A percentile compares a stretch with the other conserved stretches of the same genome.
These are phyloP conservation scores for Phytophthora boehmeriae DNA, from an alignment of 352 stramenopile species.

Conservation along the genomic window DNA sequence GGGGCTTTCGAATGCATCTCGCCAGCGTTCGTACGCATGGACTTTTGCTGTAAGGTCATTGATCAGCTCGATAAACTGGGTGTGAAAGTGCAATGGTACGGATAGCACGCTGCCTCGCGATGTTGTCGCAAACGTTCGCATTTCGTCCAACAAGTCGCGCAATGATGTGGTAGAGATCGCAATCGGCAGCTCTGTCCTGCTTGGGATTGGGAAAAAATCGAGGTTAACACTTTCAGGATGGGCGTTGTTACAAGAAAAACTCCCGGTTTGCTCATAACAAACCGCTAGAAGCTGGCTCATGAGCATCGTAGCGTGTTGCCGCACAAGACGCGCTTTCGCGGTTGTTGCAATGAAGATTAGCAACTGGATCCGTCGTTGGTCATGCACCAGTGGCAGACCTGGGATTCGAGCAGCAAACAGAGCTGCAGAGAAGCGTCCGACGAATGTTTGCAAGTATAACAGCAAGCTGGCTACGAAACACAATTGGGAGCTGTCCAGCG, in stretches of 20 bases:
- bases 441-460: slow-evolving; percentile 51
- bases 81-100: slow-evolving; percentile 41
- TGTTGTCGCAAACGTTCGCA: slow-evolving; percentile 39
- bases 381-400: slow-evolving; percentile 54
- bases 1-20: slow-evolving; percentile 32
- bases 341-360: slow-evolving; percentile 56
- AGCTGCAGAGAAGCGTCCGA: slow-evolving; percentile 54
- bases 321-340: slow-evolving; percentile 32
- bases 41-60: slow-evolving; percentile 60
- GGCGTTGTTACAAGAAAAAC: slow-evolving; percentile 61
- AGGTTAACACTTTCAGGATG: slow-evolving; percentile 53
- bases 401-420: slow-evolving; percentile 60
- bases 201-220: slow-evolving; percentile 44
- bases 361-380: slow-evolving; percentile 52
- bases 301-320: slow-evolving; percentile 45
- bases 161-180: slow-evolving; percentile 34
- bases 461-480: slow-evolving; percentile 61
- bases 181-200: not conserved
- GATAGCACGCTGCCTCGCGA: slow-evolving; percentile 14
- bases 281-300: slow-evolving; percentile 50
- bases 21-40: slow-evolving; percentile 65
- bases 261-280: slow-evolving; percentile 70
- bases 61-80: slow-evolving; percentile 55
- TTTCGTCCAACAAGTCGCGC: slow-evolving; percentile 58
- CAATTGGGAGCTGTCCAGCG: slow-evolving; percentile 16